phyloP scores from a whole-genome alignment of 805 yeast genomes.

The Nakazawaea peltata region DNA sequence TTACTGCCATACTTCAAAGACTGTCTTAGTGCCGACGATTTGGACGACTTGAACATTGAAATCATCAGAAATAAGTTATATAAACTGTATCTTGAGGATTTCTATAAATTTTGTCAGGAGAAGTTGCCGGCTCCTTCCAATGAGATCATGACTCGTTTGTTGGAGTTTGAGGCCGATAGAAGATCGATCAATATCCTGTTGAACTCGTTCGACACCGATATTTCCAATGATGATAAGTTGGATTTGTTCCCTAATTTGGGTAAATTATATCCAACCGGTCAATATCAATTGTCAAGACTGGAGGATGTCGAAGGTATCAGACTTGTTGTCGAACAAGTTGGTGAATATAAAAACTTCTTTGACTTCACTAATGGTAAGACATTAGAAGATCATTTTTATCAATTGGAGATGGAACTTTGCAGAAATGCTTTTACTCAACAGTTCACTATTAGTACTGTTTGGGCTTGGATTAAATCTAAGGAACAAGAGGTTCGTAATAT shows the following conservation, averaged over 20 bases:
- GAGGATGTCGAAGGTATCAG: conserved; percentile 86
- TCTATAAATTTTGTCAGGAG: conserved; percentile 52
- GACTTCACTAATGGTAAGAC: conserved; percentile 44
- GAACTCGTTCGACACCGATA: conserved; percentile 80
- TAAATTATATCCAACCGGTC: conserved; percentile 63
- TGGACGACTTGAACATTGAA: conserved; percentile 94
- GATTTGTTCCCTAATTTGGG: conserved; percentile 79
- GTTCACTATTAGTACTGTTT: conserved; percentile 79
- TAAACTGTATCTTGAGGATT: conserved; percentile 90
- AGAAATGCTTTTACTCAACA: conserved; percentile 94
- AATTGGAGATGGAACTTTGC: conserved; percentile 86
- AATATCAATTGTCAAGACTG: conserved; percentile 57
- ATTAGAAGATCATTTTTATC: conserved; percentile 91
- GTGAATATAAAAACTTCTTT: conserved; percentile 57
- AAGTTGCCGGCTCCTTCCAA: conserved; percentile 68
- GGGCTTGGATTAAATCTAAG: conserved; percentile 95
- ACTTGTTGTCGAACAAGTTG: conserved; percentile 50
- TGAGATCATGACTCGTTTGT: conserved; percentile 70
- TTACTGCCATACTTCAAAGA: conserved; percentile 93
- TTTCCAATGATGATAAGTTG: conserved; percentile 64
- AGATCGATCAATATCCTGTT: conserved; percentile 86
- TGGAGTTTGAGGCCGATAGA: conserved; percentile 92
- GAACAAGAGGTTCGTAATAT: conserved; percentile 97
- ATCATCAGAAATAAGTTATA: conserved; percentile 85
- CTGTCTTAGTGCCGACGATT: conserved; percentile 78